phyloP scores from a whole-genome alignment of 352 stramenopile genomes.

The Phytophthora crassamura region DNA sequence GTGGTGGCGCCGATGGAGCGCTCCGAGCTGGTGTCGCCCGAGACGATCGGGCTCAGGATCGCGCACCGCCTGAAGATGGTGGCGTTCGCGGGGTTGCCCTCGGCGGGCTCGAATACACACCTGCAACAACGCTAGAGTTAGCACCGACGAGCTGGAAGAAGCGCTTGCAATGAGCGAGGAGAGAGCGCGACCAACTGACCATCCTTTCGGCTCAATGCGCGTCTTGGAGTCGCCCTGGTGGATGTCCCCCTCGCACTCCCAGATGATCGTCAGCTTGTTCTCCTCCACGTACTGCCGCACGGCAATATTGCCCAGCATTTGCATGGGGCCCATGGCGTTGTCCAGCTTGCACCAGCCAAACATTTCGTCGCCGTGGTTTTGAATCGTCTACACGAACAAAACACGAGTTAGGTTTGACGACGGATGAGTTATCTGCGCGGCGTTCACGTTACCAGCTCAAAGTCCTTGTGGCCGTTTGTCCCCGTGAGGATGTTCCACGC shows the following conservation, averaged over 20 bases:
- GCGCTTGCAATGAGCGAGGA: not conserved
- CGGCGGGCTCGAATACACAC: conserved; percentile 52
- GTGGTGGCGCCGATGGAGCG: conserved; percentile 49
- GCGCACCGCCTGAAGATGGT: conserved; percentile 51
- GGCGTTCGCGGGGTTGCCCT: conserved; percentile 32
- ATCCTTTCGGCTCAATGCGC: conserved; percentile 54
- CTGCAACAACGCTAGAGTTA: conserved; percentile 17
- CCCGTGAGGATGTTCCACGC: conserved; percentile 49
- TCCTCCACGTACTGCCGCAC: conserved; percentile 48
- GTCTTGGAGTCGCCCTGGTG: conserved; percentile 33
- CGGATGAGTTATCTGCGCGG: not conserved
- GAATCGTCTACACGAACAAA: conserved; percentile 37
- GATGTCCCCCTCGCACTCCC: conserved; percentile 49
- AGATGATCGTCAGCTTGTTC: conserved; percentile 51
- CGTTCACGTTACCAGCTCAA: conserved; percentile 37
- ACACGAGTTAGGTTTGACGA: not conserved
- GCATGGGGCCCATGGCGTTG: conserved; percentile 37
- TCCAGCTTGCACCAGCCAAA: conserved; percentile 52
- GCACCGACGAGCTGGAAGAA: not conserved
- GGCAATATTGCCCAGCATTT: conserved; percentile 47
- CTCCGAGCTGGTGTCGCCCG: conserved; percentile 31
- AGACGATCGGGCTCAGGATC: conserved; percentile 41
- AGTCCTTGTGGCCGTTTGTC: conserved; percentile 26
- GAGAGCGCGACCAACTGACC: conserved; percentile 24
- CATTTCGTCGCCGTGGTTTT: conserved; percentile 46